Percentiles rank a stretch among this genome's conserved stretches.
phyloP scores from a whole-genome alignment of 306 rosid genomes.

The Lupinus albus region DNA sequence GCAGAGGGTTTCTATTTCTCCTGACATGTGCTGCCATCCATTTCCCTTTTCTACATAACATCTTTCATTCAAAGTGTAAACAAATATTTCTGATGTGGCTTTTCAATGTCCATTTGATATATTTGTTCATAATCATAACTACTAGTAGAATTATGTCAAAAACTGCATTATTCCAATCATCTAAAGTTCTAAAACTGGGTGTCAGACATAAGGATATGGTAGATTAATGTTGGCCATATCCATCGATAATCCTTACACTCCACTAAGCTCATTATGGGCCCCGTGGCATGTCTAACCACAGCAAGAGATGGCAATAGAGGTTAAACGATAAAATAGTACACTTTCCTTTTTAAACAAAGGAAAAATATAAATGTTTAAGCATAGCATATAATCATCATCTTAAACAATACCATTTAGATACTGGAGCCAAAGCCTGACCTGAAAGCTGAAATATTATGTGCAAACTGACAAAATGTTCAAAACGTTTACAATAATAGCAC shows the following conservation, averaged over 20 bases:
- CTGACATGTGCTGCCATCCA: neutral
- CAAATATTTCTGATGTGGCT: neutral
- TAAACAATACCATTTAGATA: conserved; percentile 1
- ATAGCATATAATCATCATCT: conserved; percentile 28
- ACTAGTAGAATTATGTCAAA: neutral
- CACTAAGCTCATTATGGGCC: neutral
- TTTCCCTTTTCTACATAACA: neutral
- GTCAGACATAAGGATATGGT: neutral
- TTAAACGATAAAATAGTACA: neutral
- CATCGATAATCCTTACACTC: conserved; percentile 1
- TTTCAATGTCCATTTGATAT: neutral
- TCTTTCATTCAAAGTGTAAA: neutral
- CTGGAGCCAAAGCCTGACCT: too few relatives aligned
- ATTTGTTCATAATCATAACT: neutral
- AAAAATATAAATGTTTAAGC: conserved; percentile 23
- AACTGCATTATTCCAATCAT: neutral
- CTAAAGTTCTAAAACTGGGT: neutral
- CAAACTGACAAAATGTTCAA: conserved; percentile 26
- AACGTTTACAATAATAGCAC: conserved; percentile 17
- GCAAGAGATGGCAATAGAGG: neutral
- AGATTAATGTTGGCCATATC: neutral
- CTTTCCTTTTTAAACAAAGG: neutral
- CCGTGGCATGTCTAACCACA: neutral
- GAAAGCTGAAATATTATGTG: neutral
- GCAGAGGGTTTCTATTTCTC: conserved; percentile 12